Evolutionary conservation across 2,329 filamentous ascomycete species (phyloP).

Genomic region (Sporothrix pallida): DNA sequence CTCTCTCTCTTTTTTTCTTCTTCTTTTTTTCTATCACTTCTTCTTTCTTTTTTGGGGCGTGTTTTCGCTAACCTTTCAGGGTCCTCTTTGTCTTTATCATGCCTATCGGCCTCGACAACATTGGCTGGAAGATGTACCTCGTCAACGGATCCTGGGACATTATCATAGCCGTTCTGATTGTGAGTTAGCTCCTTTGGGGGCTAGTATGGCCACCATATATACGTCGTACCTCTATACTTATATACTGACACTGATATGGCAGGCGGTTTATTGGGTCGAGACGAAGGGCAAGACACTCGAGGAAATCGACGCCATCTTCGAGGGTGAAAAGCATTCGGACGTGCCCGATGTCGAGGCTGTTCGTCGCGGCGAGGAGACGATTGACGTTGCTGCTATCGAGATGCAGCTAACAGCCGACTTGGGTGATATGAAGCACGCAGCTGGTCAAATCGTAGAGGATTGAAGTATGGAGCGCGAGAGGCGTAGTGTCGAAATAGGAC

Average conservation of each 20-base stretch:
- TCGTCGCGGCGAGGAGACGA: slow-evolving; percentile 38
- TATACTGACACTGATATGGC: neutral
- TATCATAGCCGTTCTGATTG: slow-evolving; percentile 48
- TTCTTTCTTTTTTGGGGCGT: slow-evolving; percentile 24
- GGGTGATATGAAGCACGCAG: slow-evolving; percentile 18
- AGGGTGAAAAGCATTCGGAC: slow-evolving; percentile 45
- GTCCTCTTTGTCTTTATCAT: slow-evolving; percentile 43
- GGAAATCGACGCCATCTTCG: slow-evolving; percentile 48
- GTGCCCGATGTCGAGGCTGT: slow-evolving; percentile 42
- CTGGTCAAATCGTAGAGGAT: neutral
- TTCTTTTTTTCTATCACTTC: slow-evolving; percentile 25
- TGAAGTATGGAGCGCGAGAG: neutral
- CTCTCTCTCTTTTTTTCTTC: too few relatives aligned
- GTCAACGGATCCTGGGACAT: slow-evolving; percentile 54
- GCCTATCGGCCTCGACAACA: slow-evolving; percentile 50
- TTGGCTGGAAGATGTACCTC: slow-evolving; percentile 56
- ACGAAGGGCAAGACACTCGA: slow-evolving; percentile 49
- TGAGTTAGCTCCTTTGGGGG: slow-evolving; percentile 37
- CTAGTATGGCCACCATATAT: neutral
- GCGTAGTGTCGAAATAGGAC: neutral
- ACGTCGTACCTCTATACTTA: neutral
- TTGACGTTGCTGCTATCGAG: slow-evolving; percentile 40
- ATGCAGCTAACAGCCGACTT: slow-evolving; percentile 35
- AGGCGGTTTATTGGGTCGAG: slow-evolving; percentile 47
- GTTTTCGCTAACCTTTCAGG: slow-evolving; percentile 10